These are phyloP conservation scores for Yueomyces sp. DNA, from an alignment of 805 yeast genomes.

Conservation along the genomic window DNA sequence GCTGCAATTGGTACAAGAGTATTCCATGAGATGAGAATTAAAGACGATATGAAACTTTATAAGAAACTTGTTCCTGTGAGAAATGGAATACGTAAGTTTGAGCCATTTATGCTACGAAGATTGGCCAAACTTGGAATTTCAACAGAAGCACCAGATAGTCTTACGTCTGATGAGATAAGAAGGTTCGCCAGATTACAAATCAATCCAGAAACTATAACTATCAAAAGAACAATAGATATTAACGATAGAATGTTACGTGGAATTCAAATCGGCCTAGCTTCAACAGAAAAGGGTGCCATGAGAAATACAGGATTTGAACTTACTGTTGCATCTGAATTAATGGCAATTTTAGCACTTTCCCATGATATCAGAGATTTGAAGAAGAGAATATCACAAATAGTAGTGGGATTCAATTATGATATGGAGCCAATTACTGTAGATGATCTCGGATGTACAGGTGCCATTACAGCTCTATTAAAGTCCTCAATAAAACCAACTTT, in stretches of 20 bases:
- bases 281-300: constrained; percentile 81
- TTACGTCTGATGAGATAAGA: constrained; percentile 62
- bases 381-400: constrained; percentile 76
- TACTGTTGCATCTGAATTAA: constrained; percentile 89
- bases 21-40: constrained; percentile 87
- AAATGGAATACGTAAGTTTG: constrained; percentile 67
- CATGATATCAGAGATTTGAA: constrained; percentile 72
- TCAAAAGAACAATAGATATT: constrained; percentile 88
- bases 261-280: constrained; percentile 80
- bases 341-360: constrained; percentile 88
- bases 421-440: constrained; percentile 87
- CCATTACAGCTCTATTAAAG: constrained; percentile 83
- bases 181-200: constrained; percentile 75
- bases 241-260: constrained; percentile 87
- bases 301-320: constrained; percentile 90
- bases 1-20: constrained; percentile 96
- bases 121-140: constrained; percentile 67
- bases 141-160: constrained; percentile 66
- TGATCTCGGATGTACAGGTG: constrained; percentile 93
- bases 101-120: constrained; percentile 67
- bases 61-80: constrained; percentile 77
- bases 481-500: constrained; percentile 93
- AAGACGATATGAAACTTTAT: constrained; percentile 62
- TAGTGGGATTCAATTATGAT: constrained; percentile 62
- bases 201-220: constrained; percentile 80